Base-by-base conservation (phyloP, 179 eudicot species). In the Beta macrorhiza region DNA sequence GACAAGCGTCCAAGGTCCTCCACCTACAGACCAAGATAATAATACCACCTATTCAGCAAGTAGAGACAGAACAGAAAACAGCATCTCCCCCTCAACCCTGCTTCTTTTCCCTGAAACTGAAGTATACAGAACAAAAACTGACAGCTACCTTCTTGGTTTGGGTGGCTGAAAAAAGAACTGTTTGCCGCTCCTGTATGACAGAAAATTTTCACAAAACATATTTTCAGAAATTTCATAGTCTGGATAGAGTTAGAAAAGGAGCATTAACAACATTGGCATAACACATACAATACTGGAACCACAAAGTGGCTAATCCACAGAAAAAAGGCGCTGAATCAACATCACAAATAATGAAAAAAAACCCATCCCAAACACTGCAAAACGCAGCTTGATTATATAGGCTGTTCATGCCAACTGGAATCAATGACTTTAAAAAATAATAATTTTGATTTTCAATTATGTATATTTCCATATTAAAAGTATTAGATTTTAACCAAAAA, bases 81-180 rank as follows among this genome's bases (percentile, higher is more conserved):
- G 11, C 53, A 49, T 5, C 53, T 20, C 22, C 72, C 63, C 59
- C 82, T 53, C 65, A 49, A 29, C 51, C 15, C 44, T 67, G 10
- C 17, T 17, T 37, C 7, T 22, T 13, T 17, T 61, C 72, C 57
- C 72, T 73, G 52, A 45, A 12, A 77, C 44, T 14, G 55, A 64
- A 22, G 25, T 14, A 0, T 13, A 45, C 37, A 42, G 44, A 4
- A 47, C 12, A 67, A 64, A 17, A 57, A 13, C 13, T 0, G 13
- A 29, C 13, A 45, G n/a, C 25, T 89, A 95, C 99, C 97, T 92
- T 90, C 81, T 92, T 90, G 37, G 97, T 95, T 85, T 92, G 99
- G 14, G 99, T 95, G 58, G 99, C 99, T 29, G 98, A 95, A 86
- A 95, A 93, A 42, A 95, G 91, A 82, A 95, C 98, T 82, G 98